phyloP scores from a whole-genome alignment of 2,329 filamentous ascomycete genomes.

The Drechslera avenae region DNA sequence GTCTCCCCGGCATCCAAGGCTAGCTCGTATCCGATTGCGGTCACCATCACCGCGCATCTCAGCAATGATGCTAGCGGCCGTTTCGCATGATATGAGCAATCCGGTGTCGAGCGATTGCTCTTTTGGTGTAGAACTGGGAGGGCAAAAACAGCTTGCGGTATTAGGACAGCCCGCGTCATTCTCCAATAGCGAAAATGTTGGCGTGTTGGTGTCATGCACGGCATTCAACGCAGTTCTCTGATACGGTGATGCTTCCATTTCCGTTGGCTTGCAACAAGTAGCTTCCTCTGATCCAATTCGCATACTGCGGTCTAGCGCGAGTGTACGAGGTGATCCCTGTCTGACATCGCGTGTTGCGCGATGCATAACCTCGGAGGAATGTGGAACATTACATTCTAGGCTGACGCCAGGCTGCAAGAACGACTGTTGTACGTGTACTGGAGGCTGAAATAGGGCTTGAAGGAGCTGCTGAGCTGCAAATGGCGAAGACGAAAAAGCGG shows the following conservation, averaged over 20 bases:
- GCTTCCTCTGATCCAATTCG: neutral
- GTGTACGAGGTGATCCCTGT: neutral
- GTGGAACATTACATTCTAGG: neutral
- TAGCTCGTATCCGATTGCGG: slow-evolving; percentile 20
- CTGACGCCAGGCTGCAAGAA: neutral
- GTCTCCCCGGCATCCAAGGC: slow-evolving; percentile 25
- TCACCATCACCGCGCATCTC: slow-evolving; percentile 37
- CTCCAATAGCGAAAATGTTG: neutral
- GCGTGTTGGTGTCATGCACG: neutral
- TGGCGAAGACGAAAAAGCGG: neutral
- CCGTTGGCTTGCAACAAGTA: neutral
- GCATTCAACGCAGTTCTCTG: neutral
- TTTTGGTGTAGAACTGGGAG: slow-evolving; percentile 13
- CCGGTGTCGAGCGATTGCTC: neutral
- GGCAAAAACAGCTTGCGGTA: slow-evolving; percentile 29
- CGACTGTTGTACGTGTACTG: too few species aligned
- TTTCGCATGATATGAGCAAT: slow-evolving; percentile 35
- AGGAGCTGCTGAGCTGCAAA: neutral
- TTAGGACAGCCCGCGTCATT: slow-evolving; percentile 22
- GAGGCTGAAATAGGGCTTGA: too few species aligned
- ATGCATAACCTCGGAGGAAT: neutral
- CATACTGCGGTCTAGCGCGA: too few species aligned
- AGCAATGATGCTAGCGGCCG: slow-evolving; percentile 34
- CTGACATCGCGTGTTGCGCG: neutral
- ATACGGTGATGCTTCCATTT: too few species aligned